Conservation (phyloP, 2,329 filamentous ascomycete genomes). For the Thielaviopsis populi region DNA sequence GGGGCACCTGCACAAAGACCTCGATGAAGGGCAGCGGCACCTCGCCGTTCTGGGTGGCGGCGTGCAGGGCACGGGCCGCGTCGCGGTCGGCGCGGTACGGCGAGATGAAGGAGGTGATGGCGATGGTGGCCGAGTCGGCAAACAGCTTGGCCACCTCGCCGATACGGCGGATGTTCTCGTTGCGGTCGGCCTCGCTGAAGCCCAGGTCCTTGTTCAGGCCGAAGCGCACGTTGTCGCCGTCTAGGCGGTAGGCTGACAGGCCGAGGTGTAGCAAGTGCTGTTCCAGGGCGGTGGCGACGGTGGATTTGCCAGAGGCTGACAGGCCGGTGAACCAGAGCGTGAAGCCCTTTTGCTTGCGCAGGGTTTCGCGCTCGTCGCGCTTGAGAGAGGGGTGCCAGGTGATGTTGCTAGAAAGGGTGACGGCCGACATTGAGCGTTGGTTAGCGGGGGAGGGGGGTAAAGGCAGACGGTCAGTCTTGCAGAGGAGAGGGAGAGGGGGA, state of each 20-base stretch:
- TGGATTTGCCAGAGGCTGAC: slow-evolving; percentile 92
- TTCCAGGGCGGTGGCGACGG: slow-evolving; percentile 89
- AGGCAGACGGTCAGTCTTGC: no score
- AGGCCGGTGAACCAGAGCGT: slow-evolving; percentile 98
- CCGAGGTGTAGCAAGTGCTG: slow-evolving; percentile 85
- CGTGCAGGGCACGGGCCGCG: slow-evolving; percentile 67
- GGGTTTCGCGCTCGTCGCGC: slow-evolving; percentile 56
- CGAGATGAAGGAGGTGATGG: slow-evolving; percentile 92
- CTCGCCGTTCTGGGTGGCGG: slow-evolving; percentile 36
- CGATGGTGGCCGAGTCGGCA: slow-evolving; percentile 73
- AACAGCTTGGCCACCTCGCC: slow-evolving; percentile 96
- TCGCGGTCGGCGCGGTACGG: slow-evolving; percentile 81
- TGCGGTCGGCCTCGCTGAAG: slow-evolving; percentile 82
- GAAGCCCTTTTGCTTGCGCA: slow-evolving; percentile 73
- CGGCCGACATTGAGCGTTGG: background rate
- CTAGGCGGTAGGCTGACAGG: slow-evolving; percentile 75
- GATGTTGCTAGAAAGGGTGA: slow-evolving; percentile 55
- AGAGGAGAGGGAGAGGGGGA: background rate
- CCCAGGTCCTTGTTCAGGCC: slow-evolving; percentile 96
- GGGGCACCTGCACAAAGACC: slow-evolving; percentile 80
- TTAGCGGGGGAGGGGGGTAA: background rate
- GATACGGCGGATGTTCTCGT: slow-evolving; percentile 95
- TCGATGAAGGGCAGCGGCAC: slow-evolving; percentile 78
- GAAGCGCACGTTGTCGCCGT: slow-evolving; percentile 97
- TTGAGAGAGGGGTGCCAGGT: slow-evolving; percentile 77